Evolutionary conservation across 2,329 filamentous ascomycete species (phyloP).

Genomic region (Tolypocladium endophyticum): DNA sequence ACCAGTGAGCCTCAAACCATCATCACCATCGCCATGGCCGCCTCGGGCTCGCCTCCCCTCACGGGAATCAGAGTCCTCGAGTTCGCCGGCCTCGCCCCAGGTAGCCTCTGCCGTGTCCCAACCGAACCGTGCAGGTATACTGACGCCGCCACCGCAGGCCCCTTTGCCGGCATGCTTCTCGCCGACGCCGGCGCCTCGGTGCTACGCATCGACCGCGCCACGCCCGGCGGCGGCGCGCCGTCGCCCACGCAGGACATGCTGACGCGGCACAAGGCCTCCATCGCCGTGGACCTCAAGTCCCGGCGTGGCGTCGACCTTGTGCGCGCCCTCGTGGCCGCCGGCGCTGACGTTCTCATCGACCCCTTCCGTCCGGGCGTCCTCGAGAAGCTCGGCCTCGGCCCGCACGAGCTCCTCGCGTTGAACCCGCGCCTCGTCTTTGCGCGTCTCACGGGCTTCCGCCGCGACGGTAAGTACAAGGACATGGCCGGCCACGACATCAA

Average conservation of each 20-base stretch:
- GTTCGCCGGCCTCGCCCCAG: conserved; percentile 52
- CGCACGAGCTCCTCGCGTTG: conserved; percentile 50
- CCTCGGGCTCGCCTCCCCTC: conserved; percentile 21
- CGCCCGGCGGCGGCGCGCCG: conserved; percentile 22
- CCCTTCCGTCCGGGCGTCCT: conserved; percentile 87
- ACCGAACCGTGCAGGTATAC: background rate
- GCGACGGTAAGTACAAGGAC: conserved; percentile 71
- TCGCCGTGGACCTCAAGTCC: conserved; percentile 70
- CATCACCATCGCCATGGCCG: background rate
- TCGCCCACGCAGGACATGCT: conserved; percentile 59
- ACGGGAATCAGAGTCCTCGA: conserved; percentile 47
- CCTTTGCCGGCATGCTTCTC: conserved; percentile 80
- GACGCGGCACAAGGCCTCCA: conserved; percentile 69
- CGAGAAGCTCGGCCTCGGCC: conserved; percentile 71
- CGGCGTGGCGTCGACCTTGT: conserved; percentile 53
- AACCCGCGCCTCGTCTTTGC: conserved; percentile 74
- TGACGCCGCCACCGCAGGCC: conserved; percentile 40
- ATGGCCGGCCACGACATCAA: conserved; percentile 98
- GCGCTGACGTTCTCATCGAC: conserved; percentile 83
- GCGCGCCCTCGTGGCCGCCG: conserved; percentile 52
- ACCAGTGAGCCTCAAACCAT: background rate
- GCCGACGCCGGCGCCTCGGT: conserved; percentile 84
- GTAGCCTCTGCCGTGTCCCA: conserved; percentile 21
- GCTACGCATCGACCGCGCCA: conserved; percentile 69
- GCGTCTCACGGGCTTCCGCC: conserved; percentile 80